Evolutionary conservation across 2,329 filamentous ascomycete species (phyloP).

Genomic region (Sclerotinia borealis): DNA sequence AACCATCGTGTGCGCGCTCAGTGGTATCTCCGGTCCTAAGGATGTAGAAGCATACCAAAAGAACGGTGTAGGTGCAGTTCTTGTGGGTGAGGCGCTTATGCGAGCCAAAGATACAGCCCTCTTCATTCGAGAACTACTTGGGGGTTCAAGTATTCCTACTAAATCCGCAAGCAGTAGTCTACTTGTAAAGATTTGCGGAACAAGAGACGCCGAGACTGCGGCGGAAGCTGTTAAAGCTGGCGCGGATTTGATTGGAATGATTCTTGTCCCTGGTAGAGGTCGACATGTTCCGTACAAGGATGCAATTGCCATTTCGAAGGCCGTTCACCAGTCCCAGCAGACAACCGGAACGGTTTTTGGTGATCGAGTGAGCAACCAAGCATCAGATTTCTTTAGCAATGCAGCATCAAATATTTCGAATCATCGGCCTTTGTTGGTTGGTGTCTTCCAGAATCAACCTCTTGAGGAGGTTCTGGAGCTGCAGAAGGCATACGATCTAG

Average conservation of each 20-base stretch:
- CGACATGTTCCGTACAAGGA: slow-evolving; percentile 74
- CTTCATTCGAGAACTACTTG: slow-evolving; percentile 82
- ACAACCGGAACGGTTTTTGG: slow-evolving; percentile 24
- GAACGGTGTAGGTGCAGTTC: slow-evolving; percentile 84
- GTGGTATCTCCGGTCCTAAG: slow-evolving; percentile 82
- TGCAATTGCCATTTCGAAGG: slow-evolving; percentile 72
- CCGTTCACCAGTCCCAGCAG: slow-evolving; percentile 51
- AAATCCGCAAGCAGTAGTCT: slow-evolving; percentile 42
- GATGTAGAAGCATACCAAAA: slow-evolving; percentile 84
- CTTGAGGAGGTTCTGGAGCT: slow-evolving; percentile 75
- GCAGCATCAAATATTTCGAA: slow-evolving; percentile 43
- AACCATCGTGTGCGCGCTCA: slow-evolving; percentile 87
- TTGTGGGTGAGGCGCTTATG: slow-evolving; percentile 96
- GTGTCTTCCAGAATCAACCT: slow-evolving; percentile 90
- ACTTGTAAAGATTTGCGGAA: slow-evolving; percentile 93
- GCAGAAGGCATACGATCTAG: slow-evolving; percentile 69
- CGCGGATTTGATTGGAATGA: slow-evolving; percentile 90
- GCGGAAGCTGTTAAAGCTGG: slow-evolving; percentile 75
- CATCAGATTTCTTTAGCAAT: slow-evolving; percentile 66
- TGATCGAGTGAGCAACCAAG: slow-evolving; percentile 29
- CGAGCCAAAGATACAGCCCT: slow-evolving; percentile 72
- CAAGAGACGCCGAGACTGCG: slow-evolving; percentile 74
- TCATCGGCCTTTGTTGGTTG: slow-evolving; percentile 70
- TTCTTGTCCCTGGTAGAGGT: slow-evolving; percentile 74
- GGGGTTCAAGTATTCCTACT: slow-evolving; percentile 39